Evolutionary conservation across 441 rosid species (phyloP).

Genomic region (Raphanus hybrid): DNA sequence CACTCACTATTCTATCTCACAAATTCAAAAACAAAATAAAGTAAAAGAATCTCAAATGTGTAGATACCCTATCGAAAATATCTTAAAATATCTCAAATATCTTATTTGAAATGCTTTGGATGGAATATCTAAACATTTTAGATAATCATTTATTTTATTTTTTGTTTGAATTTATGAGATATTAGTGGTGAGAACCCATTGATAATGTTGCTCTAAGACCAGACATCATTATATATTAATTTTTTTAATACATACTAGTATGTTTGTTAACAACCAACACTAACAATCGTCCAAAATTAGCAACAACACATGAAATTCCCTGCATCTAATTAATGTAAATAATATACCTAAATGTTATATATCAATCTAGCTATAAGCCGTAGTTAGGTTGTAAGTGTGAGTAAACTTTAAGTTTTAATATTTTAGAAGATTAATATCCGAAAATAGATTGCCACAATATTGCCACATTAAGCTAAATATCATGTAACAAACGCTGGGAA

Average conservation of each 20-base stretch:
- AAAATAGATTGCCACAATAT: not conserved
- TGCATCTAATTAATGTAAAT: not conserved
- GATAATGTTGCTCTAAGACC: not conserved
- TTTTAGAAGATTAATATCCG: not conserved
- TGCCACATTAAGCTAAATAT: conserved; percentile 7
- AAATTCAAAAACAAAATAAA: too few relatives aligned
- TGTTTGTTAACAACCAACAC: conserved; percentile 33
- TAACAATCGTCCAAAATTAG: conserved; percentile 17
- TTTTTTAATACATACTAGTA: not conserved
- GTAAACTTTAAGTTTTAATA: not conserved
- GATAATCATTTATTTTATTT: too few relatives aligned
- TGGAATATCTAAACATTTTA: too few relatives aligned
- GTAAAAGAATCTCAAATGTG: too few relatives aligned
- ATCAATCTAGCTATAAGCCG: not conserved
- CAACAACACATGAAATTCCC: not conserved
- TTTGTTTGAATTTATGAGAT: too few relatives aligned
- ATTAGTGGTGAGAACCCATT: too few relatives aligned
- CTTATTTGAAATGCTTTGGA: too few relatives aligned
- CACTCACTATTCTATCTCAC: too few relatives aligned
- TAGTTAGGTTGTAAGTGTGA: not conserved
- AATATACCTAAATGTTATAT: not conserved
- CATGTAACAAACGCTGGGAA: conserved; percentile 35
- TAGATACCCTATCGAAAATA: too few relatives aligned
- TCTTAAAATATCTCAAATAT: too few relatives aligned
- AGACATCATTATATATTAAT: not conserved